Base-by-base conservation (phyloP, 1,284 basidiomycete genomes). In the Irpex sp. region DNA sequence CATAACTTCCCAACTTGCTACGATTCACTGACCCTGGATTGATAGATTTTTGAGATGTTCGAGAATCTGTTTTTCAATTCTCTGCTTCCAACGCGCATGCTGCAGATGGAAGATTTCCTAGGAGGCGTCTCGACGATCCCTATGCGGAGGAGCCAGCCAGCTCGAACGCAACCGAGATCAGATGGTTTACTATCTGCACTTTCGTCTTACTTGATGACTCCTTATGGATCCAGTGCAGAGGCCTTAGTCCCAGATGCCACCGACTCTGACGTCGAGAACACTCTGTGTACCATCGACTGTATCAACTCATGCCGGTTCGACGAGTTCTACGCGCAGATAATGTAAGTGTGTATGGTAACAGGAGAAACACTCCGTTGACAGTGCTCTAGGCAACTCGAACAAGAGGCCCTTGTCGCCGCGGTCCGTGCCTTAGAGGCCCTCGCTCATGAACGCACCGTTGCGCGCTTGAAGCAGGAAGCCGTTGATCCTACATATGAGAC, bases 21-120 rank as follows among this genome's bases (percentile, higher is more conserved):
- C 21, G 6, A 17, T 55, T 4, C 13, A 58, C 19, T 9, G 26
- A 15, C 7, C 5, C 4, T 9, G 9, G 2, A 9, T 5, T 15
- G 49, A 17, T 46, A 95, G 89, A 94, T 99, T 63, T 98, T 99
- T 70, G 96, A 98, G 75, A 98, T 99, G 88, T 95, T 98, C 77
- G 92, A 97, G 72, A 98, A 95, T 39, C 81, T 99, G 26, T 99
- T 99, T 77, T 78, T 97, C 51, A 93, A 98, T 73, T 96, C 95
- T 3, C 82, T 99, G 33, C 80, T 99, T 21, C 96, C 95, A 0
- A 84, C 82, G 4, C 82, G 87, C 59, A 92, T 99, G 88, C 80
- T 96, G n/a, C 90, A 94, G 72, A 96, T 98, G 92, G 94, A 96
- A 72, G 97, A 98, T 74, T 98, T 98, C 77, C 81, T 97, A 13